Conservation (phyloP, 1,284 basidiomycete genomes). For the Puccinia hordei region DNA sequence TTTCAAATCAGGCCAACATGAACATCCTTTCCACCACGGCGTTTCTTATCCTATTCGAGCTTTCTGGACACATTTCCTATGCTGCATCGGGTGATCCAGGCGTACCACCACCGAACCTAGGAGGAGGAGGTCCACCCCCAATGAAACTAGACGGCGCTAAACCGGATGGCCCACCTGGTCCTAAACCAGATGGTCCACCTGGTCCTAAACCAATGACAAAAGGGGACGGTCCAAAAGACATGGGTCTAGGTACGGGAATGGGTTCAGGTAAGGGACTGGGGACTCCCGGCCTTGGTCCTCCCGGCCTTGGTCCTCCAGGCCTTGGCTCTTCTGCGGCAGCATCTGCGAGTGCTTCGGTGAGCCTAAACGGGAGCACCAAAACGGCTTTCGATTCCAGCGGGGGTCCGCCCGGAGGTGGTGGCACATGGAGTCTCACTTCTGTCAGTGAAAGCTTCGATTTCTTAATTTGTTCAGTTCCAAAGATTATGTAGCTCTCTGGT, state of each 20-base stretch:
- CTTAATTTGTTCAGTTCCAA: neutral
- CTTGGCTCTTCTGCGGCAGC: neutral
- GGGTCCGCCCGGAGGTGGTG: constrained; percentile 8
- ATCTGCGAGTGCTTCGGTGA: neutral
- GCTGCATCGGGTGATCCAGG: neutral
- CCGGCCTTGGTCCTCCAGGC: too few species aligned
- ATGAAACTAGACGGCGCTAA: neutral
- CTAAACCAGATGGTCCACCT: neutral
- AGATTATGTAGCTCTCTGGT: neutral
- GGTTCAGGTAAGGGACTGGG: neutral
- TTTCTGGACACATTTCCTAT: neutral
- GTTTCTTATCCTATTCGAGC: constrained; percentile 7
- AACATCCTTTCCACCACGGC: neutral
- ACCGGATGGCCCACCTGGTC: neutral
- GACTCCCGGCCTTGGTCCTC: neutral
- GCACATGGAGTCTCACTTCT: constrained; percentile 30
- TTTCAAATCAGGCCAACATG: constrained; percentile 1
- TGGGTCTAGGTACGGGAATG: neutral
- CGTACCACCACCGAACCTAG: too few species aligned
- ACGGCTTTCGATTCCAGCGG: neutral
- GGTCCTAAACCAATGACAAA: neutral
- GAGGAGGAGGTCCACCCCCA: neutral
- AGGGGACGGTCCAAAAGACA: neutral
- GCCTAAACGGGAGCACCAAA: neutral
- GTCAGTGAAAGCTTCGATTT: neutral